A percentile compares a stretch with the other conserved stretches of the same genome.
These are phyloP conservation scores for Darksidea phi DNA, from an alignment of 495 filamentous ascomycete species.

Conservation along the genomic window DNA sequence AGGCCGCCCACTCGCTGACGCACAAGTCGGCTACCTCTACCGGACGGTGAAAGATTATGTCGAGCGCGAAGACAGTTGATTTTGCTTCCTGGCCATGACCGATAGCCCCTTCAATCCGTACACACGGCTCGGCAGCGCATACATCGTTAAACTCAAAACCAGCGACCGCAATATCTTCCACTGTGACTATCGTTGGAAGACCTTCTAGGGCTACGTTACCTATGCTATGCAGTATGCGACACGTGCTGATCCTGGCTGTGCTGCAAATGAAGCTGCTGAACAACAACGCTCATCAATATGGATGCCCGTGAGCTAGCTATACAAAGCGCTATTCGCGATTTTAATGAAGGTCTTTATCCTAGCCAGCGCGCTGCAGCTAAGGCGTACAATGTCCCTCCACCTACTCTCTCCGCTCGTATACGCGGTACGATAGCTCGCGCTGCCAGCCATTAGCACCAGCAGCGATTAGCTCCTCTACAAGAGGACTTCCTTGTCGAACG, in stretches of 20 bases:
- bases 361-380: no score
- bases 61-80: constrained; percentile 8
- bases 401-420: no score
- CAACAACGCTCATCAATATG: no score
- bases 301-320: no score
- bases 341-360: not conserved
- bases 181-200: no score
- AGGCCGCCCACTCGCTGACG: not conserved
- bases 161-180: not conserved
- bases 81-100: not conserved
- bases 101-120: constrained; percentile 10
- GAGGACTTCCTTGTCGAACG: no score
- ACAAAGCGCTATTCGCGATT: not conserved
- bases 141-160: constrained; percentile 7
- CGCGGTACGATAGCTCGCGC: no score
- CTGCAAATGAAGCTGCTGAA: constrained; percentile 8
- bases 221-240: constrained; percentile 8
- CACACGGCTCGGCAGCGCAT: constrained; percentile 3
- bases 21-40: constrained; percentile 16
- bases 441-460: no score
- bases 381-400: no score
- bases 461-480: no score
- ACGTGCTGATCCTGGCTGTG: not conserved
- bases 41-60: constrained; percentile 19
- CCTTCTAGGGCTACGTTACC: not conserved